Percentiles rank a stretch among this genome's conserved stretches.
Conservation (phyloP, 306 rosid genomes). For the Prunus armeniaca region DNA sequence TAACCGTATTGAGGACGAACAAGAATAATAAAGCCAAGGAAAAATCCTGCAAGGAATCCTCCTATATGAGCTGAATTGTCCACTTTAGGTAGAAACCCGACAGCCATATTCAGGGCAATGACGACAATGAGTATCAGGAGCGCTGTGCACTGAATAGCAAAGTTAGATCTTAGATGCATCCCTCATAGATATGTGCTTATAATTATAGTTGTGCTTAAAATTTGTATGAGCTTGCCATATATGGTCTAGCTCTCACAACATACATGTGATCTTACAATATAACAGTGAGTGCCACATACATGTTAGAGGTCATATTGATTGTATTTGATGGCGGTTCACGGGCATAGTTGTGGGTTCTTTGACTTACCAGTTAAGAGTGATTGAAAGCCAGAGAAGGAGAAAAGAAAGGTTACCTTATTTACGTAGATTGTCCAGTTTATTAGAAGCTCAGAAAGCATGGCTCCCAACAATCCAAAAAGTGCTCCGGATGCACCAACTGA, state of each 20-base stretch:
- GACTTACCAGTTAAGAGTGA: not conserved
- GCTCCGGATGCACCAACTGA: conserved; percentile 98
- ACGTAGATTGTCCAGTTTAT: conserved; percentile 81
- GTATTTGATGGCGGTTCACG: too few species aligned
- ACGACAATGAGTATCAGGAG: conserved; percentile 46
- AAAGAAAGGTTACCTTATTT: conserved; percentile 50
- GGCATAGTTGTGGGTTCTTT: not conserved
- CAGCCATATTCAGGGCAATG: conserved; percentile 63
- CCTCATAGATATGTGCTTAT: not conserved
- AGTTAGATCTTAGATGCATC: conserved; percentile 4
- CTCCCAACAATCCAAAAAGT: conserved; percentile 83
- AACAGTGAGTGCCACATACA: too few species aligned
- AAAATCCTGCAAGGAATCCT: conserved; percentile 72
- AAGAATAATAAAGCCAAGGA: conserved; percentile 70
- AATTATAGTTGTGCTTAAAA: too few species aligned
- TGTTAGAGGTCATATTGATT: too few species aligned
- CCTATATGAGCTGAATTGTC: conserved; percentile 95
- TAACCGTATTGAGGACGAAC: conserved; percentile 88
- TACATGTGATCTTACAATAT: too few species aligned
- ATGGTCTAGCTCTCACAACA: too few species aligned
- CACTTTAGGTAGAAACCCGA: conserved; percentile 81
- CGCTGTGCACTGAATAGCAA: conserved; percentile 59
- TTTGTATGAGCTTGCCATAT: too few species aligned
- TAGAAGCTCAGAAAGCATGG: conserved; percentile 97
- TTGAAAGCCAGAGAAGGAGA: not conserved